A percentile compares a stretch with the other conserved stretches of the same genome.
These are phyloP conservation scores for Clitopilus passeckerianus DNA, from an alignment of 768 basidiomycete genomes.

Conservation along the genomic window DNA sequence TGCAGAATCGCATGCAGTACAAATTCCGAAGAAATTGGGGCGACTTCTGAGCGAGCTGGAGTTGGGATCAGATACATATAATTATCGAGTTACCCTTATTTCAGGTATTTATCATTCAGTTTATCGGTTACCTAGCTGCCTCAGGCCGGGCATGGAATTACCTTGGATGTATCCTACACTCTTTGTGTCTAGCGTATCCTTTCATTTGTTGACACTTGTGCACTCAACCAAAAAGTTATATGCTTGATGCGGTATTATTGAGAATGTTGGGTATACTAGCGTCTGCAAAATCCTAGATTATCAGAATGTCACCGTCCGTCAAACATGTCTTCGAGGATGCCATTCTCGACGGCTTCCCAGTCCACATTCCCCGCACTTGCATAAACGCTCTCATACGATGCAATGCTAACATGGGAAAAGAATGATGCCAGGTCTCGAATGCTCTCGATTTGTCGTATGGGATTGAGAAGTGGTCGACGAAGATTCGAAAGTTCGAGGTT, in stretches of 20 bases:
- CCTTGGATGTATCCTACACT: background rate
- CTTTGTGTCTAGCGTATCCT: background rate
- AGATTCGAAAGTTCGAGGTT: conserved; percentile 39
- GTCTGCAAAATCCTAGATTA: background rate
- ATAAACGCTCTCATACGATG: conserved; percentile 89
- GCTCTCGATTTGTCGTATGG: conserved; percentile 72
- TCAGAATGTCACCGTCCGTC: conserved; percentile 54
- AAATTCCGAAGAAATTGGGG: conserved; percentile 88
- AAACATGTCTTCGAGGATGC: conserved; percentile 85
- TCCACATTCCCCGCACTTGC: conserved; percentile 77
- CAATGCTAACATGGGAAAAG: conserved; percentile 84
- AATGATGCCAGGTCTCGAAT: conserved; percentile 86
- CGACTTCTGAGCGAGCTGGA: conserved; percentile 53
- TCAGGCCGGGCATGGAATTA: background rate
- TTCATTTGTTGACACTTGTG: background rate
- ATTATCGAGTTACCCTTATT: conserved; percentile 8
- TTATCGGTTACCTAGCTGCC: background rate
- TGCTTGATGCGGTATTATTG: background rate
- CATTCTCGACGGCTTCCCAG: conserved; percentile 84
- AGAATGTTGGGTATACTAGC: conserved; percentile 3
- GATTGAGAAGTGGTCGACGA: conserved; percentile 70
- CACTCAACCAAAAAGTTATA: background rate
- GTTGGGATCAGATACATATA: conserved; percentile 4
- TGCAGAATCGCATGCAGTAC: conserved; percentile 68
- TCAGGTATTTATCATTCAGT: background rate